These are phyloP conservation scores for Exophiala spinifera DNA, from an alignment of 2,329 filamentous ascomycete species.

Conservation along the genomic window DNA sequence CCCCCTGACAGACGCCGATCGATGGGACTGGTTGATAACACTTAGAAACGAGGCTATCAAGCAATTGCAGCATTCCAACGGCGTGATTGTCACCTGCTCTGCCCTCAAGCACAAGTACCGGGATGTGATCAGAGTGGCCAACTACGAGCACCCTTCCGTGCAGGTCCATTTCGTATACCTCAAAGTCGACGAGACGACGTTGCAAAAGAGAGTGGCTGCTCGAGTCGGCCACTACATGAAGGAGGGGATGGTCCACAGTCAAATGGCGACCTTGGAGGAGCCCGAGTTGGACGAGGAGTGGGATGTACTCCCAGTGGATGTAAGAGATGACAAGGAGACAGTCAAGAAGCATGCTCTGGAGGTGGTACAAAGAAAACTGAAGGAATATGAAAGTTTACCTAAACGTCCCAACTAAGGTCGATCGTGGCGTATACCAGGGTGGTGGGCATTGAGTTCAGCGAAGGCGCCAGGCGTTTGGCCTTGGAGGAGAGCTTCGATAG, in stretches of 20 bases:
- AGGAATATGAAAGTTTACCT: conserved; percentile 37
- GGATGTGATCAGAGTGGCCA: conserved; percentile 79
- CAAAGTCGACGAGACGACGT: conserved; percentile 68
- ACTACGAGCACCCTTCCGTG: conserved; percentile 70
- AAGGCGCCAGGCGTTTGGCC: conserved; percentile 12
- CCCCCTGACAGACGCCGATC: conserved; percentile 85
- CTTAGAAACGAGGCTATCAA: conserved; percentile 64
- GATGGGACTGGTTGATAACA: conserved; percentile 92
- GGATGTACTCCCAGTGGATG: conserved; percentile 70
- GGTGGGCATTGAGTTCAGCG: conserved; percentile 9
- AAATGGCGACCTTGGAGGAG: conserved; percentile 82
- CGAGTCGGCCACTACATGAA: conserved; percentile 93
- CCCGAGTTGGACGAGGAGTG: conserved; percentile 64
- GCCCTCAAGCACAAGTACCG: conserved; percentile 96
- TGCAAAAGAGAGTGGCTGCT: conserved; percentile 70
- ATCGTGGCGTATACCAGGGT: neutral
- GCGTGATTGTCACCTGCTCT: conserved; percentile 94
- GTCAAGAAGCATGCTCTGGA: conserved; percentile 61
- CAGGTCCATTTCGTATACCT: conserved; percentile 91
- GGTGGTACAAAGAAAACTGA: conserved; percentile 56
- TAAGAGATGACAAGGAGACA: conserved; percentile 49
- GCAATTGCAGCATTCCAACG: conserved; percentile 50
- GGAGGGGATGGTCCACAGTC: conserved; percentile 88
- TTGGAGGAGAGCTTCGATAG: neutral
- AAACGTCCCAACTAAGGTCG: neutral